Evolutionary conservation across 208 protist genomes (phyloP).

Genomic region (Crithidia thermophila): DNA sequence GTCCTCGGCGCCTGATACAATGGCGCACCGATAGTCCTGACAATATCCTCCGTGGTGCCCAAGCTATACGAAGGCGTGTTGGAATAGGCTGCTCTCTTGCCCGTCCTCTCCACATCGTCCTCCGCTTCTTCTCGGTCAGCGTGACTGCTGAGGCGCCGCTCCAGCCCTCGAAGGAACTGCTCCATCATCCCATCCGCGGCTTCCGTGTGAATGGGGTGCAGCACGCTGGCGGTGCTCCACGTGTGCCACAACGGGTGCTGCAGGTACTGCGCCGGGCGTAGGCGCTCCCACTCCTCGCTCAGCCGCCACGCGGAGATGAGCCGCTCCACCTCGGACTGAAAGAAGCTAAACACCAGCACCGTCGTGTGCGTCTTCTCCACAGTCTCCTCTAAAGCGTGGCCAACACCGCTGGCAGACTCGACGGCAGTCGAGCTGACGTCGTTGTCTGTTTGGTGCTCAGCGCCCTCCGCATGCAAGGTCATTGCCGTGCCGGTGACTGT

Average conservation of each 20-base stretch:
- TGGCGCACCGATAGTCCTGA: slow-evolving; percentile 17
- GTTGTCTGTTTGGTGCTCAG: too few species aligned
- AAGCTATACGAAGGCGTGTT: neutral
- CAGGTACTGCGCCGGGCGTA: slow-evolving; percentile 33
- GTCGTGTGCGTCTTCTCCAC: neutral
- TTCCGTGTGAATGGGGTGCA: slow-evolving; percentile 32
- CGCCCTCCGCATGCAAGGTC: too few species aligned
- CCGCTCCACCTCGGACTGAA: slow-evolving; percentile 46
- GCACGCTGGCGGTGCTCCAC: slow-evolving; percentile 18
- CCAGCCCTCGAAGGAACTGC: slow-evolving; percentile 26
- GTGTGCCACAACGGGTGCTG: slow-evolving; percentile 42
- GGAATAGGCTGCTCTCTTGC: neutral
- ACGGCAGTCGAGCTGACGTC: too few species aligned
- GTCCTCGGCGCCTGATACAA: neutral
- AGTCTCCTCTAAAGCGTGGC: neutral
- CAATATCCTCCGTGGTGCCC: neutral
- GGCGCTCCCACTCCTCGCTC: slow-evolving; percentile 46
- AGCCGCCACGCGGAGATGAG: slow-evolving; percentile 54
- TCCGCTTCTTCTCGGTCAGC: too few species aligned
- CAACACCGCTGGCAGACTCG: neutral
- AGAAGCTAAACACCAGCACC: slow-evolving; percentile 38
- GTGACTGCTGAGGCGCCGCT: slow-evolving; percentile 19
- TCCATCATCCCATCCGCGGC: slow-evolving; percentile 31
- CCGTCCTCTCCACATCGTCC: neutral
- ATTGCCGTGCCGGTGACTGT: neutral